A percentile compares a stretch with the other conserved stretches of the same genome.
Conservation (phyloP, 768 basidiomycete species). For the Guyanaporus albipodus region DNA sequence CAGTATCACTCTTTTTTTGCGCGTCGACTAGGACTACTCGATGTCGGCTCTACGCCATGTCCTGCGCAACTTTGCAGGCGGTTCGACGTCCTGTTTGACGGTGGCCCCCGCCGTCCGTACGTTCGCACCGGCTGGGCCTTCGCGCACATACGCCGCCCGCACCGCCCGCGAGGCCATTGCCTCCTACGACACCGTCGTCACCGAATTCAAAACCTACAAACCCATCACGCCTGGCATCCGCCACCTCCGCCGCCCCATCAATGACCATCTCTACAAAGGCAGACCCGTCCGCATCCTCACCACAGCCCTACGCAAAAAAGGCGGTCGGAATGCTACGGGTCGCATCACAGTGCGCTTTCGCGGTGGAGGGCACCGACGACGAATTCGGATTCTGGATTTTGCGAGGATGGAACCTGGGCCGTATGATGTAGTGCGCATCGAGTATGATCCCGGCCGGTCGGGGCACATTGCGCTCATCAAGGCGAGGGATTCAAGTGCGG, state of each 20-base stretch:
- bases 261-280: conserved; percentile 80
- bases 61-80: conserved; percentile 14
- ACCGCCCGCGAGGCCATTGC: conserved; percentile 29
- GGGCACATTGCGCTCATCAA: conserved; percentile 91
- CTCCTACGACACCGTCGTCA: conserved; percentile 38
- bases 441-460: conserved; percentile 93
- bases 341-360: conserved; percentile 83
- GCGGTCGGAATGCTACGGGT: conserved; percentile 82
- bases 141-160: conserved; percentile 35
- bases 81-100: conserved; percentile 1
- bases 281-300: conserved; percentile 84
- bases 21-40: no score
- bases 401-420: conserved; percentile 69
- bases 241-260: conserved; percentile 79
- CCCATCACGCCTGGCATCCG: conserved; percentile 84
- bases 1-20: no score
- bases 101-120: conserved; percentile 6
- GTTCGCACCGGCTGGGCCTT: conserved; percentile 8
- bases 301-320: conserved; percentile 72
- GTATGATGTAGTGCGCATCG: conserved; percentile 89
- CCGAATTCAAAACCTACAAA: conserved; percentile 84
- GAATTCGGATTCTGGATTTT: conserved; percentile 88
- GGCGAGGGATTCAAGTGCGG: conserved; percentile 51
- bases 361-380: conserved; percentile 87
- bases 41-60: conserved; percentile 20